These are phyloP conservation scores for Rhodotorula sp. DNA, from an alignment of 1,284 basidiomycete species.

Conservation along the genomic window DNA sequence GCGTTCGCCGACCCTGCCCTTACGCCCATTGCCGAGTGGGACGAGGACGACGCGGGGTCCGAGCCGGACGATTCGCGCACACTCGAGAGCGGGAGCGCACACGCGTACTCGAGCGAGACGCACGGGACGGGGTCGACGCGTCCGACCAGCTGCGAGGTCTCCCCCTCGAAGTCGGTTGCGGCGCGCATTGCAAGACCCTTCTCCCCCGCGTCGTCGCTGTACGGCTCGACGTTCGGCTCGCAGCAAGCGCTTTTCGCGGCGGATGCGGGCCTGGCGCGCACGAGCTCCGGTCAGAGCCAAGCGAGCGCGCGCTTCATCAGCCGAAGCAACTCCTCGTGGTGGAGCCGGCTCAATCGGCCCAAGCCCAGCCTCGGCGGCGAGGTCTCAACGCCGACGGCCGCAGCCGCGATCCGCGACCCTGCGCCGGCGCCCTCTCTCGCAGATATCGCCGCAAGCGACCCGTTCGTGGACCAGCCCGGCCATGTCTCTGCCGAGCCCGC, in stretches of 20 bases:
- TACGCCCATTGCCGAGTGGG: conserved; percentile 29
- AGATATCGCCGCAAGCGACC: conserved; percentile 5
- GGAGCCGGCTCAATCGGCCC: conserved; percentile 24
- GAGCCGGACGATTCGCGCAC: conserved; percentile 12
- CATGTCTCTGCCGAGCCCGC: not conserved
- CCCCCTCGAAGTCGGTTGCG: conserved; percentile 2
- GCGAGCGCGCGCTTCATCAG: conserved; percentile 5
- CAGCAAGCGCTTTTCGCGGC: not conserved
- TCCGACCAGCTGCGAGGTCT: not conserved
- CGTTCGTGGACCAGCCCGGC: conserved; percentile 13
- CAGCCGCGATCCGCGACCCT: conserved; percentile 34
- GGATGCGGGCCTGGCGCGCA: not conserved
- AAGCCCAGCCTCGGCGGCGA: conserved; percentile 3
- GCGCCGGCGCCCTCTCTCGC: conserved; percentile 19
- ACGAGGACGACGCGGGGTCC: conserved; percentile 10
- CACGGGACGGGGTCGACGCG: conserved; percentile 19
- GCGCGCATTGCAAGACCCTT: conserved; percentile 19
- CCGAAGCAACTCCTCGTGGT: conserved; percentile 31
- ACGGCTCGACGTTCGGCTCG: conserved; percentile 29
- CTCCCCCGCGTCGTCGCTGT: conserved; percentile 24
- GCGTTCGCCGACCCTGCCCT: not conserved
- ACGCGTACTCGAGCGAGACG: conserved; percentile 17
- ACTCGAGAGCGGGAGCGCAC: conserved; percentile 7
- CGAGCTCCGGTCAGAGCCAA: not conserved
- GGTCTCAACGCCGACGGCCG: conserved; percentile 23